Conservation (phyloP, 1,284 basidiomycete species). For the Grifola frondosa region DNA sequence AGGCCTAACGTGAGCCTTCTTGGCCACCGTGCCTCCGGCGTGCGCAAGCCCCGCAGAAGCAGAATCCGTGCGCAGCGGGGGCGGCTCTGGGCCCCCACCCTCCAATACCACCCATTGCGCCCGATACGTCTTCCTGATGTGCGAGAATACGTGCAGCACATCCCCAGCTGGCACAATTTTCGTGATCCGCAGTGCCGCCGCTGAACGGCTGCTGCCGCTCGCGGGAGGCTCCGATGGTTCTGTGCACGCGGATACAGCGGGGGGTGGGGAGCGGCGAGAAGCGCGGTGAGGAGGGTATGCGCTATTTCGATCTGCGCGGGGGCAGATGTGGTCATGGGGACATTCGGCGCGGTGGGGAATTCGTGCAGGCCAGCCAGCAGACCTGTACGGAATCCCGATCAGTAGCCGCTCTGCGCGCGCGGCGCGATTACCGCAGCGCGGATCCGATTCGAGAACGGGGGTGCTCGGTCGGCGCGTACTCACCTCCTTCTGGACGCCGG, state of each 20-base stretch:
- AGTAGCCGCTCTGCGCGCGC: conserved; percentile 7
- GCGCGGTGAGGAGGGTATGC: conserved; percentile 40
- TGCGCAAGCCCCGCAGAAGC: conserved; percentile 7
- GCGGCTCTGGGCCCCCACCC: conserved; percentile 41
- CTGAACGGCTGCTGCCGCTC: neutral
- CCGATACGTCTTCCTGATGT: conserved; percentile 89
- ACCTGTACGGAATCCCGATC: conserved; percentile 47
- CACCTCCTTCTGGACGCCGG: conserved; percentile 82
- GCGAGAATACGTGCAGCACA: conserved; percentile 85
- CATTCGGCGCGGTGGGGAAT: conserved; percentile 66
- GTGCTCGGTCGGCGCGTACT: no score
- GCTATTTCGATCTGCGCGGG: conserved; percentile 39
- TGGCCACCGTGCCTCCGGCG: conserved; percentile 5
- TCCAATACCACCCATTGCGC: conserved; percentile 69
- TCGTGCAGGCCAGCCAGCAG: conserved; percentile 87
- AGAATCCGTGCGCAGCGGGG: conserved; percentile 22
- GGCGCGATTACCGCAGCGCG: conserved; percentile 10
- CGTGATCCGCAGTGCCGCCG: conserved; percentile 36
- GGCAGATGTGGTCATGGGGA: conserved; percentile 34
- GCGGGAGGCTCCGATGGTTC: conserved; percentile 2
- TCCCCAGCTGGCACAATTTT: conserved; percentile 56
- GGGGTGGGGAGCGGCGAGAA: conserved; percentile 32
- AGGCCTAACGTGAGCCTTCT: conserved; percentile 10
- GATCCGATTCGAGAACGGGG: no score
- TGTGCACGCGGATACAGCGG: conserved; percentile 4